Conservation (phyloP, 345 rosid genomes). For the Gossypium mustelinum region DNA sequence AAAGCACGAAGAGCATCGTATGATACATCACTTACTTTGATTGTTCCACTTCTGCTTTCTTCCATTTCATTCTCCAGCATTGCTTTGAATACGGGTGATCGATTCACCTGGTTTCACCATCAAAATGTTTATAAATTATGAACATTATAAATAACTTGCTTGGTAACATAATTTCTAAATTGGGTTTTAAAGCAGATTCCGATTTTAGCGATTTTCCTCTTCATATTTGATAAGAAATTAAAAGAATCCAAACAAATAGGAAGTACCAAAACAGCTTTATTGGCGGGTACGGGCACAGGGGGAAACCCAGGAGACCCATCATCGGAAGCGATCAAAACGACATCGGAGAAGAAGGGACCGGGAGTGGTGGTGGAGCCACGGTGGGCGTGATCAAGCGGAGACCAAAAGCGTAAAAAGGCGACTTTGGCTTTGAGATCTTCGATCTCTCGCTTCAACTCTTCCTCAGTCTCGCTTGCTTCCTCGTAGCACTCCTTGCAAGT, state of each 20-base stretch:
- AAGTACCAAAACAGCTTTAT: constrained; percentile 61
- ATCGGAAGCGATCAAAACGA: constrained; percentile 59
- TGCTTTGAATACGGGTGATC: constrained; percentile 83
- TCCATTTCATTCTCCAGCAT: constrained; percentile 90
- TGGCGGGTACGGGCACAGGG: constrained; percentile 57
- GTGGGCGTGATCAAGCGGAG: constrained; percentile 39
- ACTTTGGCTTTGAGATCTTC: constrained; percentile 39
- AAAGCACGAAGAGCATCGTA: constrained; percentile 69
- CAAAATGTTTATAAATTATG: background rate
- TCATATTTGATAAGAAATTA: constrained; percentile 43
- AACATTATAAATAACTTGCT: background rate
- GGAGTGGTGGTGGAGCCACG: constrained; percentile 1
- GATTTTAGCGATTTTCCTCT: constrained; percentile 2
- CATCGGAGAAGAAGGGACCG: constrained; percentile 44
- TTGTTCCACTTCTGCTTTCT: constrained; percentile 79
- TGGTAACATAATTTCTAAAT: no score
- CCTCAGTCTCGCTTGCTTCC: constrained; percentile 1
- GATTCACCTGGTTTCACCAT: constrained; percentile 46
- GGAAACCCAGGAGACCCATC: constrained; percentile 28
- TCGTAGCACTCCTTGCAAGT: constrained; percentile 18
- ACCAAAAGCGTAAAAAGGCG: constrained; percentile 50
- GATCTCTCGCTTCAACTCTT: constrained; percentile 1
- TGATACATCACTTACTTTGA: constrained; percentile 65
- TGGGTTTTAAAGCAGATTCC: no score
- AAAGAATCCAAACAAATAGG: background rate